These are phyloP conservation scores for Tylopilus intermedius DNA, from an alignment of 768 basidiomycete species.

Conservation along the genomic window DNA sequence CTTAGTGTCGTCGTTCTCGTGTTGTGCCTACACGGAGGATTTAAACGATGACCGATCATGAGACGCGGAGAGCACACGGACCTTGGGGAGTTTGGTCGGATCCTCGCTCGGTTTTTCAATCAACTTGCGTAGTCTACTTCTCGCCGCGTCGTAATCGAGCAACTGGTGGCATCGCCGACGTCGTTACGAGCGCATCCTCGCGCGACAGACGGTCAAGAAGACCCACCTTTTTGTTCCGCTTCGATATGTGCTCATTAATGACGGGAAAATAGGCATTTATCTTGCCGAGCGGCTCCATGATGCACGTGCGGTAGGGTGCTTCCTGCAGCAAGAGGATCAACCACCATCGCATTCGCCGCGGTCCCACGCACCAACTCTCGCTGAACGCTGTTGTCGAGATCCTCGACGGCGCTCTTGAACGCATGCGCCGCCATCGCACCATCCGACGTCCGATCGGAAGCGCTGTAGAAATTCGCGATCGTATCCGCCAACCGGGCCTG, in stretches of 20 bases:
- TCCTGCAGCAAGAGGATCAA: slow-evolving; percentile 49
- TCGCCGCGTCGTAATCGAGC: slow-evolving; percentile 90
- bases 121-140: slow-evolving; percentile 84
- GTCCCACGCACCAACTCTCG: slow-evolving; percentile 68
- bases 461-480: slow-evolving; percentile 85
- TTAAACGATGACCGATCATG: neutral
- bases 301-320: slow-evolving; percentile 87
- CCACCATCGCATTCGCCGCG: neutral
- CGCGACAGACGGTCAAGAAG: neutral
- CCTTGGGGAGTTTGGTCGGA: slow-evolving; percentile 82
- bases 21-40: slow-evolving; percentile 57
- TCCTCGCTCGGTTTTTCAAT: slow-evolving; percentile 93
- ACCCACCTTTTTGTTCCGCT: slow-evolving; percentile 92
- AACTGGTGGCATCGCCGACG: slow-evolving; percentile 44
- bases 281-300: slow-evolving; percentile 93
- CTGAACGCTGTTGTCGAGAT: slow-evolving; percentile 79
- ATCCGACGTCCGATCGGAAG: slow-evolving; percentile 78
- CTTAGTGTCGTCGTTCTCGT: slow-evolving; percentile 92
- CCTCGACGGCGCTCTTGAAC: slow-evolving; percentile 92
- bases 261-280: slow-evolving; percentile 94
- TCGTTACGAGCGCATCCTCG: no score
- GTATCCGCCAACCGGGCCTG: slow-evolving; percentile 92
- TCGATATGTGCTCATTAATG: slow-evolving; percentile 88
- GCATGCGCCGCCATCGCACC: slow-evolving; percentile 97
- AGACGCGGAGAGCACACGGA: slow-evolving; percentile 24